Percentiles rank a stretch among this genome's conserved stretches.
Evolutionary conservation across 371 early-diverging fungal genomes (phyloP).

Genomic region (Parasitella parasitica): DNA sequence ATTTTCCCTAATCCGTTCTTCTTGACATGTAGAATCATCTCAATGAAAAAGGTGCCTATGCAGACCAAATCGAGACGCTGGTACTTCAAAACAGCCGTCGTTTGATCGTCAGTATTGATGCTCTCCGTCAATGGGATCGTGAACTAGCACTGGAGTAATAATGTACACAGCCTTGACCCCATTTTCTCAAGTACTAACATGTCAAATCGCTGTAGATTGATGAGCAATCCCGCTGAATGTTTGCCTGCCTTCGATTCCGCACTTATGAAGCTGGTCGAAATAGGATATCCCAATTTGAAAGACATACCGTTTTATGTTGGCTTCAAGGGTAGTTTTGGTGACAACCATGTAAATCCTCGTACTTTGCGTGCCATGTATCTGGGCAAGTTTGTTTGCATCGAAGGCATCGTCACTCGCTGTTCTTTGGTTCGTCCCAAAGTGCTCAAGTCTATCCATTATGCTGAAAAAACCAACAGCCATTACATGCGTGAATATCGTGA

Average conservation of each 20-base stretch:
- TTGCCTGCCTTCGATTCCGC: constrained; percentile 87
- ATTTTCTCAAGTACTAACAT: not conserved
- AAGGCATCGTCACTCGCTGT: constrained; percentile 99
- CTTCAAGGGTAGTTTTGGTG: constrained; percentile 94
- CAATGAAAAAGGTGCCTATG: constrained; percentile 55
- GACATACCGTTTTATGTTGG: constrained; percentile 75
- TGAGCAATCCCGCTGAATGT: constrained; percentile 79
- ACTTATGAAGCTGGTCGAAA: constrained; percentile 59
- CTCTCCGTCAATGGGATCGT: constrained; percentile 75
- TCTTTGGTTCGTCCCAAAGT: constrained; percentile 98
- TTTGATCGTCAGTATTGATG: constrained; percentile 86
- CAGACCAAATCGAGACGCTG: constrained; percentile 67
- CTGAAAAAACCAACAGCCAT: constrained; percentile 81
- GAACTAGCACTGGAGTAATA: constrained; percentile 68
- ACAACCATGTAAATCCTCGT: constrained; percentile 88
- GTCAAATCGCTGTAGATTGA: constrained; percentile 47
- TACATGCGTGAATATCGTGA: constrained; percentile 92
- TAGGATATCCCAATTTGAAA: constrained; percentile 7
- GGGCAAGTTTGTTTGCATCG: constrained; percentile 92
- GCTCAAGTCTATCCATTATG: constrained; percentile 92
- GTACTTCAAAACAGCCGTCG: constrained; percentile 65
- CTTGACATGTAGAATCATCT: not conserved
- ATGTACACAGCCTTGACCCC: not conserved
- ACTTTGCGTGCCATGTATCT: constrained; percentile 82
- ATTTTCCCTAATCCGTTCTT: not conserved